Base-by-base conservation (phyloP, 352 stramenopile genomes). In the Saprolegnia parasitica region DNA sequence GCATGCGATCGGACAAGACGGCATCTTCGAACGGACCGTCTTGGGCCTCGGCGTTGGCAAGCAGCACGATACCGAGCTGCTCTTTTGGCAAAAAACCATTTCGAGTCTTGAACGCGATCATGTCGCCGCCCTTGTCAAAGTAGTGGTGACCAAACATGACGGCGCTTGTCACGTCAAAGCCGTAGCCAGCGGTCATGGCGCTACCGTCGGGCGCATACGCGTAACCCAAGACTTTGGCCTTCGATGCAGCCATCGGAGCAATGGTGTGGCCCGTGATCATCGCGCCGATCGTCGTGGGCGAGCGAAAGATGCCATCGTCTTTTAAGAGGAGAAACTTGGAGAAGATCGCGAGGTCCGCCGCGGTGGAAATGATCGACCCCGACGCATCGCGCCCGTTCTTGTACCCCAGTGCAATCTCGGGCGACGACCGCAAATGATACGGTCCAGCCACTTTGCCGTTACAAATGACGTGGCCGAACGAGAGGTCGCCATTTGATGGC, bases 51-150 rank as follows among this genome's bases (percentile, higher is more conserved):
- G 81, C 78, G 47, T 91, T 91, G 60, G 74, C 77, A 73, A 89
- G 78, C 52, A 89, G 70, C 55, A 87, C 73, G 29, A 91, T 77
- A 0, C 78, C 80, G 0, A 91, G 68, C n/a, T 86, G 67, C 13
- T 75, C 73, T 2, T 75, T 67, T 0, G 81, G 80, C 1, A 75
- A 50, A 35, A 88, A 84, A 0, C 83, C 81, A 4, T 78, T 89
- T 18, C 81, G 77, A 4, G 81, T 88, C 11, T 87, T 74, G 49
- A 89, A 81, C 2, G 78, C 63, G 1, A 70, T 39, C 2, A 80
- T 85, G 68, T 91, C 83, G 1, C 80, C 81, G 35, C 80, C 81
- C 68, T 91, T 91, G 72, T 91, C 83, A 23, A 77, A 76, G 64
- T 91, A 89, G 32, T 79, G 76, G 65, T 88, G 77, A 2, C 83